Percentiles rank a stretch among this genome's conserved stretches.
Evolutionary conservation across 306 rosid genomes (phyloP).

Genomic region (Calophaca sinica): DNA sequence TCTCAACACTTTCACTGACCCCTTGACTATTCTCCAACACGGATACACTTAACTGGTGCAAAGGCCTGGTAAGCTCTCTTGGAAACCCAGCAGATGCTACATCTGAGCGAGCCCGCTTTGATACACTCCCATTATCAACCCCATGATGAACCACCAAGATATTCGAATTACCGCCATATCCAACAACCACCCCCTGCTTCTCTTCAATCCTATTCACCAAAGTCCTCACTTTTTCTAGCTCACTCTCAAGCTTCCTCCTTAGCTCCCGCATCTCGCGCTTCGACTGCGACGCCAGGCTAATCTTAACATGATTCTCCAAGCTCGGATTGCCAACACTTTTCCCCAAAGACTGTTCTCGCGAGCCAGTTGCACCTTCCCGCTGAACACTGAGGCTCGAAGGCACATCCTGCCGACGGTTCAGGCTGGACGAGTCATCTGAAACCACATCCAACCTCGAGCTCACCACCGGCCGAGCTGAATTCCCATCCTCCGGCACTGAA

Average conservation of each 20-base stretch:
- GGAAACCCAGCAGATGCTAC: slow-evolving; percentile 67
- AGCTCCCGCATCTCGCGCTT: slow-evolving; percentile 68
- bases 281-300: slow-evolving; percentile 52
- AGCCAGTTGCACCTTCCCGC: slow-evolving; percentile 40
- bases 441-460: slow-evolving; percentile 51
- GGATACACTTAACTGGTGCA: slow-evolving; percentile 69
- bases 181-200: slow-evolving; percentile 65
- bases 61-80: slow-evolving; percentile 63
- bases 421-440: slow-evolving; percentile 58
- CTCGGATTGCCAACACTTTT: slow-evolving; percentile 27
- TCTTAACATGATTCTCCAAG: slow-evolving; percentile 50
- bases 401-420: slow-evolving; percentile 50
- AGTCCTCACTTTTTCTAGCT: slow-evolving; percentile 68
- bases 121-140: slow-evolving; percentile 54
- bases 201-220: slow-evolving; percentile 77
- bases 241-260: slow-evolving; percentile 64
- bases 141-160: slow-evolving; percentile 44
- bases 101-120: slow-evolving; percentile 68
- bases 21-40: slow-evolving; percentile 75
- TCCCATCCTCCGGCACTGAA: slow-evolving; percentile 49
- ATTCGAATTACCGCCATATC: slow-evolving; percentile 52
- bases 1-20: slow-evolving; percentile 73
- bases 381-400: not conserved
- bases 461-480: slow-evolving; percentile 40
- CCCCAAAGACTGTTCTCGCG: slow-evolving; percentile 52